Evolutionary conservation across 2,329 filamentous ascomycete genomes (phyloP), one percentile per base, ranked within the genome.

Genomic region (Fusarium temperatum): DNA sequence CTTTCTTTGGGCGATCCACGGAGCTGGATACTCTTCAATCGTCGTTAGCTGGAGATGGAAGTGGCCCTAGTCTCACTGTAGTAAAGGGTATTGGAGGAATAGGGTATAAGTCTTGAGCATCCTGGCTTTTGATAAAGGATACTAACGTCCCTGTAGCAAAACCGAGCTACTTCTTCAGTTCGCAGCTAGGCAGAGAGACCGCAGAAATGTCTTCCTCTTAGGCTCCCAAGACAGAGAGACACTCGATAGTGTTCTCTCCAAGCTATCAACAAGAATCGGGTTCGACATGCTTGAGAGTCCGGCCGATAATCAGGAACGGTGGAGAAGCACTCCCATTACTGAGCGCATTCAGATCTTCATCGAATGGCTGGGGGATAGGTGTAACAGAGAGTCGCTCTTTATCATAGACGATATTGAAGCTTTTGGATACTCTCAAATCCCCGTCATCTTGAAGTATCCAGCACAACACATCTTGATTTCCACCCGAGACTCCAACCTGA

Each of bases 331-430:
- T 1, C 18, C 30, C 0, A 4, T 47, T 0, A 1, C 13, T 5
- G 30, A 58, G 2, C 55, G 55, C 4, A 36, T 36, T 7, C 30
- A 47, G 3, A 38, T 58, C 3, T 58, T 58, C 1, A 9, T 22
- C 0, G 6, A 8, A 0, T 58, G 55, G 55, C 24, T 58, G 3
- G 41, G 41, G 0, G 3, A n/a, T 0, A 11, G 0, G 2, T 47
- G n/a, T 1, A 58, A 58, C 4, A 47, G 5, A 15, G 18, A 58
- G 0, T 28, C 51, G 0, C 24, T 54, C 0, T 54, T 54, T 1
- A 54, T 54, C 10, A 6, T 54, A 2, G 51, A 54, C 6, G 51
- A 54, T 10, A 28, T 54, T 9, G 51, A 54, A 13, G 24, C 51
- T 0, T 54, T 54, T 6, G 51, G 51, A 0, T 39, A 54, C 7